These are phyloP conservation scores for Cercospora beticola DNA, from an alignment of 2,329 filamentous ascomycete species.

Conservation along the genomic window DNA sequence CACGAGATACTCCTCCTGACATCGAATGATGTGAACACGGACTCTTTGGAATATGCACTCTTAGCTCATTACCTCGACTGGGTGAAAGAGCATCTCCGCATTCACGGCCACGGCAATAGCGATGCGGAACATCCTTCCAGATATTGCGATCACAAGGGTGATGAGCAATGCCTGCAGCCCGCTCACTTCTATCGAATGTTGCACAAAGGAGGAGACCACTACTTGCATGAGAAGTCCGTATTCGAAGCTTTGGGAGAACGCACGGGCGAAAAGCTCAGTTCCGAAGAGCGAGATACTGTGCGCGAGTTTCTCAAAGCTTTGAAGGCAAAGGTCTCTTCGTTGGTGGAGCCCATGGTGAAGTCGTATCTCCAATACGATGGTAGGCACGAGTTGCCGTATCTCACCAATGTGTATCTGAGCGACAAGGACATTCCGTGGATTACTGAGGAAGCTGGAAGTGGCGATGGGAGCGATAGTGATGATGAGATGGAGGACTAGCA, in stretches of 20 bases:
- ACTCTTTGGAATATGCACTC: background rate
- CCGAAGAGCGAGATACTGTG: background rate
- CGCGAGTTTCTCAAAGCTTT: conserved; percentile 4
- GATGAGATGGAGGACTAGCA: conserved; percentile 3
- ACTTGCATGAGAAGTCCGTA: conserved; percentile 28
- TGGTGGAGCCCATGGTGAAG: background rate
- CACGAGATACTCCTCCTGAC: background rate
- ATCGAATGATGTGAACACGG: background rate
- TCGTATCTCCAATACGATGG: background rate
- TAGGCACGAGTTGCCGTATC: conserved; percentile 1
- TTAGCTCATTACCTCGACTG: conserved; percentile 1
- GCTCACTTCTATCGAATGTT: conserved; percentile 37
- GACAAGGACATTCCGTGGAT: conserved; percentile 1
- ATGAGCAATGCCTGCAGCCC: conserved; percentile 16
- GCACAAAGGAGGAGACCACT: conserved; percentile 31
- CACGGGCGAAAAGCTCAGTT: conserved; percentile 1
- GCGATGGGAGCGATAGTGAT: background rate
- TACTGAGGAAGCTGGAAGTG: background rate
- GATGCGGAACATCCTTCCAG: background rate
- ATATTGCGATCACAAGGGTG: conserved; percentile 16
- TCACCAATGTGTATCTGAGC: conserved; percentile 3
- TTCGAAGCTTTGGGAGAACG: background rate
- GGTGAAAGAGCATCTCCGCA: conserved; percentile 10
- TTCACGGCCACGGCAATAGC: conserved; percentile 12
- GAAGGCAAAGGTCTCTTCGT: background rate